Evolutionary conservation across 371 early-diverging fungal species (phyloP).

Genomic region (Mucor lusitanicus): DNA sequence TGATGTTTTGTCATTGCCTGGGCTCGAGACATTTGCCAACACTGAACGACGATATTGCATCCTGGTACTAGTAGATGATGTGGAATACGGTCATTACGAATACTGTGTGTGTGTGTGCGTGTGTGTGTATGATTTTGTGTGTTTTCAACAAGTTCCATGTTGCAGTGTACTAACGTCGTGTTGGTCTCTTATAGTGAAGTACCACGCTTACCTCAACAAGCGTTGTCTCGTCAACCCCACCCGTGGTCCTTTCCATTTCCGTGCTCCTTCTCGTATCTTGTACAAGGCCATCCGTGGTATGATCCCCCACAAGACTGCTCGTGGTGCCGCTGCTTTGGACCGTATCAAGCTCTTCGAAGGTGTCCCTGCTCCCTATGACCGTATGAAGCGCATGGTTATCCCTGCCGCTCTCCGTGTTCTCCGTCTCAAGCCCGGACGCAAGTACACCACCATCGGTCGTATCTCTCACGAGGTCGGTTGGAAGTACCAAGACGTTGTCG

Average conservation of each 20-base stretch:
- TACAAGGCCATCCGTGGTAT: slow-evolving; percentile 98
- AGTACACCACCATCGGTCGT: slow-evolving; percentile 95
- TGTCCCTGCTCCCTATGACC: slow-evolving; percentile 98
- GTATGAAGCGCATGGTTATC: slow-evolving; percentile 94
- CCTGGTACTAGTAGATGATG: background rate
- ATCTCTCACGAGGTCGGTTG: slow-evolving; percentile 98
- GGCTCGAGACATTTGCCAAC: background rate
- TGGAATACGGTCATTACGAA: background rate
- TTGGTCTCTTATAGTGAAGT: slow-evolving; percentile 71
- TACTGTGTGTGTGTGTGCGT: background rate
- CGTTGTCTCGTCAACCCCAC: slow-evolving; percentile 98
- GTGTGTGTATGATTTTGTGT: background rate
- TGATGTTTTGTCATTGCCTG: background rate
- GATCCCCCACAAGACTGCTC: slow-evolving; percentile 99
- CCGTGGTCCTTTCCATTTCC: slow-evolving; percentile 99
- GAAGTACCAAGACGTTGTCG: slow-evolving; percentile 98
- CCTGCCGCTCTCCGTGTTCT: slow-evolving; percentile 97
- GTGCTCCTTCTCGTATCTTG: slow-evolving; percentile 98
- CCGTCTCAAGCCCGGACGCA: slow-evolving; percentile 96
- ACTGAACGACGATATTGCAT: background rate
- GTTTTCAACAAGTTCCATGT: background rate
- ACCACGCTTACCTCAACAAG: slow-evolving; percentile 98
- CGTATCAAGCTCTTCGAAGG: slow-evolving; percentile 99
- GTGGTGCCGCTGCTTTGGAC: slow-evolving; percentile 97
- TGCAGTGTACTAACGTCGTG: background rate